These are phyloP conservation scores for Syzygium grande DNA, from an alignment of 345 rosid genomes.

Conservation along the genomic window DNA sequence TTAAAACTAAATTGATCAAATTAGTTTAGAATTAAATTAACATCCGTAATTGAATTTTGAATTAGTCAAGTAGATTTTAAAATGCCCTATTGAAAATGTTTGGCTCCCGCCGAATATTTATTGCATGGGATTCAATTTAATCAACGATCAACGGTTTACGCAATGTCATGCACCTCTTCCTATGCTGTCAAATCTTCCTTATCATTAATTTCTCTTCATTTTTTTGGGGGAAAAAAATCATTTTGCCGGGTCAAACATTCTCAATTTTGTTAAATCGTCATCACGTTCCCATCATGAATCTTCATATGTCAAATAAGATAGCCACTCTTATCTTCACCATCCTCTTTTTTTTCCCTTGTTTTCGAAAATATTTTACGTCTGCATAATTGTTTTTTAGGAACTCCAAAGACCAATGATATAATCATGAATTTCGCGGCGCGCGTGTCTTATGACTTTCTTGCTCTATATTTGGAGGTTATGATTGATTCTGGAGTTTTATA, in stretches of 20 bases:
- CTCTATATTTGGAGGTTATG: background rate
- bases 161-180: background rate
- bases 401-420: background rate
- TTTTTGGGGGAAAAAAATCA: background rate
- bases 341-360: background rate
- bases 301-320: background rate
- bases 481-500: background rate
- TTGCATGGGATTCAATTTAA: background rate
- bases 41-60: background rate
- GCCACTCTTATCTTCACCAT: background rate
- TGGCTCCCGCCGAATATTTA: background rate
- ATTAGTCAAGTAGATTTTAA: background rate
- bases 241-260: background rate
- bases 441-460: background rate
- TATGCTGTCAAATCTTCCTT: background rate
- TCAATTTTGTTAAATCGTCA: background rate
- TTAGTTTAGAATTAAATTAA: background rate
- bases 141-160: background rate
- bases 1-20: rapidly evolving
- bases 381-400: background rate
- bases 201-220: background rate
- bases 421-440: background rate
- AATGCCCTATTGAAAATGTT: background rate
- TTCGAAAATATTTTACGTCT: background rate
- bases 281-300: background rate